These are phyloP conservation scores for Alliaria petiolata DNA, from an alignment of 345 rosid species.

Conservation along the genomic window DNA sequence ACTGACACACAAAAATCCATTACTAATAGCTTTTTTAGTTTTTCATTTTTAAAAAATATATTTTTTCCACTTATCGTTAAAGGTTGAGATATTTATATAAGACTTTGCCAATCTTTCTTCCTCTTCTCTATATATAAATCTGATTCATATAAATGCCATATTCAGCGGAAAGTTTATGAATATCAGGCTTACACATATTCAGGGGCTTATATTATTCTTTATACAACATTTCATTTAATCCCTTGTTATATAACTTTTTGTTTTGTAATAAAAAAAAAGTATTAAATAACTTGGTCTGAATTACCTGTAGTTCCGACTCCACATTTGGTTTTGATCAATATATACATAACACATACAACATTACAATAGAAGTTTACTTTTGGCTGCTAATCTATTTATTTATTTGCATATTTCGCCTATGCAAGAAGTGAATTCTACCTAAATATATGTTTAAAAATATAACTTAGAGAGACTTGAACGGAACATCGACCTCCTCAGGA, in stretches of 20 bases:
- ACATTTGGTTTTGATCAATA: not conserved
- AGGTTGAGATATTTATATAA: not conserved
- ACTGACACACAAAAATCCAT: slow-evolving; percentile 14
- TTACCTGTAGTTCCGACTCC: not conserved
- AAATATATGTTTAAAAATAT: not conserved
- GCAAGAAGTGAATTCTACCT: not conserved
- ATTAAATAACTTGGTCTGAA: not conserved
- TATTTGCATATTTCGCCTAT: not conserved
- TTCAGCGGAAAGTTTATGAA: not conserved
- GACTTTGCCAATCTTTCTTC: not conserved
- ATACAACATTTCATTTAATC: not conserved
- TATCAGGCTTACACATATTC: not conserved
- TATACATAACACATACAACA: not conserved
- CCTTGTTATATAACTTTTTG: not conserved
- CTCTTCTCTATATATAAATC: not conserved
- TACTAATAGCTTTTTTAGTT: not conserved
- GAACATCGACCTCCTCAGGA: not conserved
- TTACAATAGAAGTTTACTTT: not conserved
- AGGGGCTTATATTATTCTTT: not conserved
- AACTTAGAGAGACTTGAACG: not conserved
- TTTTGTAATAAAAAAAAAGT: not conserved
- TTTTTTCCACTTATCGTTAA: slow-evolving; percentile 1
- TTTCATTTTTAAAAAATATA: not conserved
- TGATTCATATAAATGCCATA: not conserved
- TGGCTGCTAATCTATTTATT: not conserved